These are phyloP conservation scores for Rhizomucor pusillus DNA, from an alignment of 371 early-diverging fungal genomes.

Conservation along the genomic window DNA sequence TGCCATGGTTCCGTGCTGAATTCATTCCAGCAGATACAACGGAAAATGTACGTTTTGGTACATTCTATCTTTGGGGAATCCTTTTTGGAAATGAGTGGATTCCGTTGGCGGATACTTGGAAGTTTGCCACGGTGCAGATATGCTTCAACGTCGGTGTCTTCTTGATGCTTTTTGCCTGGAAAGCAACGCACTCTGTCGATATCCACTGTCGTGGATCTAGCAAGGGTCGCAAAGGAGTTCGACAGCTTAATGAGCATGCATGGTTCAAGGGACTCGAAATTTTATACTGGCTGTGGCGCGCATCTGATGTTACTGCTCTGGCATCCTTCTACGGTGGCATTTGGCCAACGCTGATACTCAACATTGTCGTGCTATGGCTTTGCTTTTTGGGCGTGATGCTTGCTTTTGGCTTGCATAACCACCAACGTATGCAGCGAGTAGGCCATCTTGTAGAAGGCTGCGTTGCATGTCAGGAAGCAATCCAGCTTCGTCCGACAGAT, in stretches of 20 bases:
- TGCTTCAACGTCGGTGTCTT: slow-evolving; percentile 46
- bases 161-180: slow-evolving; percentile 31
- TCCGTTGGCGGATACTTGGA: slow-evolving; percentile 82
- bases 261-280: slow-evolving; percentile 32
- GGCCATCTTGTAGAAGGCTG: slow-evolving; percentile 4
- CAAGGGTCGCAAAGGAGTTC: background rate
- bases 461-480: slow-evolving; percentile 1
- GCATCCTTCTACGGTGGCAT: slow-evolving; percentile 44
- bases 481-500: background rate
- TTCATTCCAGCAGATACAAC: slow-evolving; percentile 52
- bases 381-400: slow-evolving; percentile 16
- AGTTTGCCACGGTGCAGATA: slow-evolving; percentile 51
- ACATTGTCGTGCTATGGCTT: slow-evolving; percentile 26
- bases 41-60: slow-evolving; percentile 42
- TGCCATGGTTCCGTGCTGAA: slow-evolving; percentile 53
- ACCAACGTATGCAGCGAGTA: background rate
- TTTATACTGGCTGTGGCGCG: slow-evolving; percentile 43
- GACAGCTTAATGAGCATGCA: slow-evolving; percentile 22
- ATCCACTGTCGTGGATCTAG: slow-evolving; percentile 9
- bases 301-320: slow-evolving; percentile 29
- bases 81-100: slow-evolving; percentile 62
- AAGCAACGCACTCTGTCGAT: slow-evolving; percentile 20
- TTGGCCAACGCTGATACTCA: slow-evolving; percentile 28
- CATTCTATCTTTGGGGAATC: slow-evolving; percentile 63
- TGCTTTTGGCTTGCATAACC: slow-evolving; percentile 15